Percentiles rank a stretch among this genome's conserved stretches.
These are phyloP conservation scores for Brassica nigra DNA, from an alignment of 345 rosid species.

Conservation along the genomic window DNA sequence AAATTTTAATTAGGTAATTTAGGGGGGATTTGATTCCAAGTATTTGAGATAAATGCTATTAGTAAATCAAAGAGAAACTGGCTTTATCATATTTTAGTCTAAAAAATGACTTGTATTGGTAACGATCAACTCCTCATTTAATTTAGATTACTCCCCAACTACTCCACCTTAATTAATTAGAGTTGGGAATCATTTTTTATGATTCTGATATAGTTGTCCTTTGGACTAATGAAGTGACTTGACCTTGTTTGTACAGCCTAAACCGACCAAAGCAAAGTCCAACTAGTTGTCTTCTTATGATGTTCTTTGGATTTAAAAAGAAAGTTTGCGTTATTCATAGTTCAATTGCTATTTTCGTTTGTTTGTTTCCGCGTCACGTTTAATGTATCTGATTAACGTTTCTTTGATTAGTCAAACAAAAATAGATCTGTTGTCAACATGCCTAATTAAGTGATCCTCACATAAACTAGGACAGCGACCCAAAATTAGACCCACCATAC, in stretches of 20 bases:
- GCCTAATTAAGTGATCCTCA: not conserved
- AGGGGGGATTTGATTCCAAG: not conserved
- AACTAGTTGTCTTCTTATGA: not conserved
- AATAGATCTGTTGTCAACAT: not conserved
- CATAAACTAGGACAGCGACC: not conserved
- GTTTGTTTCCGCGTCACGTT: not conserved
- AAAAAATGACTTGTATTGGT: conserved; percentile 3
- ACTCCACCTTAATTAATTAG: conserved; percentile 4
- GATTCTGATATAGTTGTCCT: not conserved
- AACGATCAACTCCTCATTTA: not conserved
- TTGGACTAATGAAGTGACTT: not conserved
- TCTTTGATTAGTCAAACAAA: no score
- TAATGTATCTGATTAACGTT: no score
- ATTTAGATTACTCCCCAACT: not conserved
- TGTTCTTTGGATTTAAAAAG: not conserved
- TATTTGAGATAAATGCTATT: not conserved
- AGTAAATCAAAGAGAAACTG: not conserved
- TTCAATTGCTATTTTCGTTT: not conserved
- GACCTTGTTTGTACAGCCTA: not conserved
- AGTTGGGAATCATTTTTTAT: conserved; percentile 11
- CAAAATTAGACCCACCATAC: not conserved
- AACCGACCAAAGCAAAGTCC: conserved; percentile 5
- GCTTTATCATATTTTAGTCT: not conserved
- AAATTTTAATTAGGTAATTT: not conserved
- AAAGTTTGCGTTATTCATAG: not conserved